Conservation (phyloP, 495 filamentous ascomycete species). For the Penicillium lividum region DNA sequence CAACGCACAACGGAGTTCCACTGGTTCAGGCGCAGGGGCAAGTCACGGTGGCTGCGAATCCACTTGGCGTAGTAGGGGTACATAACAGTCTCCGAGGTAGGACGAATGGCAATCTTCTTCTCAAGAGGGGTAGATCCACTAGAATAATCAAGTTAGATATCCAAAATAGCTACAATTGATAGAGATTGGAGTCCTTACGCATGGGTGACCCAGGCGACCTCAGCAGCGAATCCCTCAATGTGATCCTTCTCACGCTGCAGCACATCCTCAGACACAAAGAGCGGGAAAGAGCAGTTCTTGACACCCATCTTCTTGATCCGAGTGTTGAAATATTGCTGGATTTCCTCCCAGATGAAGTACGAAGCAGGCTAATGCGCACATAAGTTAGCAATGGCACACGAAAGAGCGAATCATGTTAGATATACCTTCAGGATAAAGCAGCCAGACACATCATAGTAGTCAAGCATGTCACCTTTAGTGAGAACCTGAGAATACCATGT, state of each 20-base stretch:
- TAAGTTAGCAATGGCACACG: slow-evolving; percentile 5
- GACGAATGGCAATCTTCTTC: slow-evolving; percentile 92
- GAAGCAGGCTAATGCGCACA: slow-evolving; percentile 56
- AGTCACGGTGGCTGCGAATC: slow-evolving; percentile 91
- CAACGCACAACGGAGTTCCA: slow-evolving; percentile 96
- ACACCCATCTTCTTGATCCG: slow-evolving; percentile 72
- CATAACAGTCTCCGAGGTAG: slow-evolving; percentile 93
- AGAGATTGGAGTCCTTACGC: slow-evolving; percentile 57
- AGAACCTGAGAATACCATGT: slow-evolving; percentile 96
- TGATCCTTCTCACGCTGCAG: slow-evolving; percentile 95
- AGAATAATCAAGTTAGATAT: slow-evolving; percentile 23
- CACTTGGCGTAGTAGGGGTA: slow-evolving; percentile 92
- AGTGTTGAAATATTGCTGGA: slow-evolving; percentile 85
- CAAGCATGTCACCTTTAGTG: slow-evolving; percentile 91
- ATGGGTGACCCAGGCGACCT: slow-evolving; percentile 98
- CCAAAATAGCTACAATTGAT: slow-evolving; percentile 13
- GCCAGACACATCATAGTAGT: slow-evolving; percentile 75
- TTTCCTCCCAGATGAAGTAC: slow-evolving; percentile 90
- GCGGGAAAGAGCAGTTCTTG: slow-evolving; percentile 91
- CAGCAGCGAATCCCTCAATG: slow-evolving; percentile 94
- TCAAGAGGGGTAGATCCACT: slow-evolving; percentile 84
- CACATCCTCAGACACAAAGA: slow-evolving; percentile 89
- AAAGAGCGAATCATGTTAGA: slow-evolving; percentile 5
- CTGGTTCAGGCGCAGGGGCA: slow-evolving; percentile 90
- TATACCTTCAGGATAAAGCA: slow-evolving; percentile 87